These are phyloP conservation scores for Monosporascus cannonballus DNA, from an alignment of 2,329 filamentous ascomycete genomes.

Conservation along the genomic window DNA sequence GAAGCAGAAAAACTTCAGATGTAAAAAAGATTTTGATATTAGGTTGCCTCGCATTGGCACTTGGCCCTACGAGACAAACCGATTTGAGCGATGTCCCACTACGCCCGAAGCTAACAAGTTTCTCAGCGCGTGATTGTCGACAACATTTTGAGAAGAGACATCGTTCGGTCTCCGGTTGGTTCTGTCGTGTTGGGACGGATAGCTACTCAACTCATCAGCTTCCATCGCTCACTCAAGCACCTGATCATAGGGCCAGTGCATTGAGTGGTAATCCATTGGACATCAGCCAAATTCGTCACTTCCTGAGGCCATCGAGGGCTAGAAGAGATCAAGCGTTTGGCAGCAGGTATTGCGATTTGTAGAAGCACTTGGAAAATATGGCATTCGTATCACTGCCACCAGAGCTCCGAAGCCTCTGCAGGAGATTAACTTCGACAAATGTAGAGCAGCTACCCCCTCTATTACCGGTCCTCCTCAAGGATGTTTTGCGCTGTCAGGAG, in stretches of 20 bases:
- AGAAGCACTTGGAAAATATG: constrained; percentile 6
- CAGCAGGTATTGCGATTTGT: too few relatives aligned
- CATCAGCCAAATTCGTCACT: too few relatives aligned
- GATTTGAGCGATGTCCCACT: too few relatives aligned
- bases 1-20: neutral
- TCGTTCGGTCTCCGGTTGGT: too few relatives aligned
- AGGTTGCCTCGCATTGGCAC: neutral
- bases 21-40: neutral
- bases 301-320: too few relatives aligned
- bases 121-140: too few relatives aligned
- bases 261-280: too few relatives aligned
- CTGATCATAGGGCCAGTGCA: neutral
- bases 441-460: constrained; percentile 68
- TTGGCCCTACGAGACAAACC: neutral
- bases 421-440: constrained; percentile 65
- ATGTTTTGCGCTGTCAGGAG: constrained; percentile 50
- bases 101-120: too few relatives aligned
- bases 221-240: neutral
- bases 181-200: too few relatives aligned
- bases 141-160: too few relatives aligned
- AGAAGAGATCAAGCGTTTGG: too few relatives aligned
- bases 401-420: constrained; percentile 60
- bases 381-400: constrained; percentile 39
- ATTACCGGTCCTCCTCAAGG: constrained; percentile 60
- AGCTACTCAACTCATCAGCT: neutral